Evolutionary conservation across 768 basidiomycete species (phyloP), one percentile per base, ranked within the genome.

Genomic region (Macrolepiota albuminosa): DNA sequence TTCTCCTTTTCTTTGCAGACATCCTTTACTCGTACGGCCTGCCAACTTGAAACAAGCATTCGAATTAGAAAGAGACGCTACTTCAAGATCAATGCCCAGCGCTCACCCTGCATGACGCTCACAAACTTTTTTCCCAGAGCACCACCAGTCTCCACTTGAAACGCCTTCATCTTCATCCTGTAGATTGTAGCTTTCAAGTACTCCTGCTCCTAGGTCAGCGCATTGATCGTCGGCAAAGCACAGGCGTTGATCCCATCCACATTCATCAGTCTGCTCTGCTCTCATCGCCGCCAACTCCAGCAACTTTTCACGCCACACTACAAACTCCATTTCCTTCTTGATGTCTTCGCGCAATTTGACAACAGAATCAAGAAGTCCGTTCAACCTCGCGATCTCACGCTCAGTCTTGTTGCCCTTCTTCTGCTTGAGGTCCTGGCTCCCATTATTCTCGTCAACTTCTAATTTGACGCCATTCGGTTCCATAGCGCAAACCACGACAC

Each of bases 171-270:
- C 74, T 58, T 77, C 76, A 26, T 59, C 68, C 33, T 68, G 68
- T 47, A 68, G 64, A 33, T 86, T 86, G 62, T 92, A 91, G 65
- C 84, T 87, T 68, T 91, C 87, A 66, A 91, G 65, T 29, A 86
- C 88, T 16, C 81, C 82, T 2, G 73, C 75, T 9, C 84, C 88
- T 70, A 85, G 88, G 52, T 87, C 88, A 40, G 74, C 80, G 78
- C 85, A 92, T 69, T 91, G 89, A 59, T 86, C 85, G 50, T 93
- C 89, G n/a, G 87, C 87, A 68, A 88, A 87, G 61, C 89, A 89
- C 26, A 97, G 77, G 34, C 94, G 80, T 66, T 87, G 86, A 70
- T 97, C 94, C 86, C 93, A 95, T 5, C 95, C 93, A 72, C 94
- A 97, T 65, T 84, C 83, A 18, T 83, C 82, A 16, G 84, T 69